phyloP scores from a whole-genome alignment of 1,284 basidiomycete species.

The Ganoderma multipileum region DNA sequence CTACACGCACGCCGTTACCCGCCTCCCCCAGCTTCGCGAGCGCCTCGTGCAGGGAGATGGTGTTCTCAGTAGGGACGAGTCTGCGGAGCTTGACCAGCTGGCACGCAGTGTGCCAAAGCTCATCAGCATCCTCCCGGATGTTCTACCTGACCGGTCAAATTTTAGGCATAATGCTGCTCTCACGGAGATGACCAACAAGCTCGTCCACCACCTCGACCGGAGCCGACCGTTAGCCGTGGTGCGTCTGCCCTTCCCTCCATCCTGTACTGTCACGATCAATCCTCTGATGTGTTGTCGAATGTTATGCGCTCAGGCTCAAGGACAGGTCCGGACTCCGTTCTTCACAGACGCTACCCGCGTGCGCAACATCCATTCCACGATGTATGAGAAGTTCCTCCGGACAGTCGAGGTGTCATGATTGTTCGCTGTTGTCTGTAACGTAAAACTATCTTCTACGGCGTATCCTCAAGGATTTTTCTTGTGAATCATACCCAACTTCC shows the following conservation, averaged over 20 bases:
- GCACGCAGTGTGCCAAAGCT: constrained; percentile 68
- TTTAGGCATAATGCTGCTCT: constrained; percentile 71
- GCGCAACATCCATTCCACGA: constrained; percentile 58
- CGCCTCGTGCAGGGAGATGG: constrained; percentile 51
- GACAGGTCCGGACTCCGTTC: constrained; percentile 48
- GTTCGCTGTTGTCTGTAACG: constrained; percentile 17
- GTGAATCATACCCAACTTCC: neutral
- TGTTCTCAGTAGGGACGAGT: constrained; percentile 53
- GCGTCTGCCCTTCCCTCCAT: constrained; percentile 37
- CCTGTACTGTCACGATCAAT: neutral
- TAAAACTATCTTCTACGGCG: constrained; percentile 10
- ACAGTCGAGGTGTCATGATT: constrained; percentile 43
- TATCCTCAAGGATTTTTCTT: neutral
- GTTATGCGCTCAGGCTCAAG: constrained; percentile 40
- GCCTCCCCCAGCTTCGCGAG: constrained; percentile 63
- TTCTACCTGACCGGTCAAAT: constrained; percentile 63
- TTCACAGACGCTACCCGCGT: constrained; percentile 57
- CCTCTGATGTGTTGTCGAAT: neutral
- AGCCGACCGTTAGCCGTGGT: constrained; percentile 68
- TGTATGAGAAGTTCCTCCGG: constrained; percentile 53
- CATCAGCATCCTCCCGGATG: constrained; percentile 74
- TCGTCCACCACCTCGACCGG: constrained; percentile 67
- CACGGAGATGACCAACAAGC: constrained; percentile 72
- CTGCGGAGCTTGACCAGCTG: constrained; percentile 65
- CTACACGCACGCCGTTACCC: constrained; percentile 69